These are phyloP conservation scores for Pseudogymnoascus sp. DNA, from an alignment of 2,329 filamentous ascomycete species.

Conservation along the genomic window DNA sequence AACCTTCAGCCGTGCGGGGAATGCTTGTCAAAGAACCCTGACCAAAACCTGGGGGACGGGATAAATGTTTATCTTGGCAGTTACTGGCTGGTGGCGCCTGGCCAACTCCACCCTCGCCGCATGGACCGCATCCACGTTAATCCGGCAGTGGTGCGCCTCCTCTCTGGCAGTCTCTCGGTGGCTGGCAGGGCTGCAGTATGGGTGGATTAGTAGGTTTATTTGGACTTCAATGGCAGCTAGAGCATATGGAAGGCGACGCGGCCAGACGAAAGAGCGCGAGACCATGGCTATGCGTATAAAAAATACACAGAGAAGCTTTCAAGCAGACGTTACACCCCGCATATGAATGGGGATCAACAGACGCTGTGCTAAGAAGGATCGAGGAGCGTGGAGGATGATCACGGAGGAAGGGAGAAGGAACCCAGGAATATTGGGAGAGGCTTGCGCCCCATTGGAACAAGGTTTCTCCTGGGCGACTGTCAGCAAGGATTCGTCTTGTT, in stretches of 20 bases:
- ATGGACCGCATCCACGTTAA: slow-evolving; percentile 5
- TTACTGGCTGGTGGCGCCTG: background rate
- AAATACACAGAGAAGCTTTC: background rate
- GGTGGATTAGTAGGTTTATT: background rate
- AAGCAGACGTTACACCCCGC: background rate
- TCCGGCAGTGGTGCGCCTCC: slow-evolving; percentile 4
- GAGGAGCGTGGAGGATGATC: background rate
- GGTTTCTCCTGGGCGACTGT: background rate
- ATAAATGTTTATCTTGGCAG: background rate
- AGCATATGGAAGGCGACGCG: background rate
- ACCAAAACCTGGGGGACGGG: background rate
- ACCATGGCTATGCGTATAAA: background rate
- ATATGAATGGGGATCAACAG: background rate
- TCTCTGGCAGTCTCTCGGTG: background rate
- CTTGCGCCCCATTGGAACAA: background rate
- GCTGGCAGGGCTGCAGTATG: background rate
- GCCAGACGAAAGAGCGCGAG: background rate
- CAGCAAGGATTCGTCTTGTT: background rate
- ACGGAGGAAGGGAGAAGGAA: background rate
- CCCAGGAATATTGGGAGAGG: background rate
- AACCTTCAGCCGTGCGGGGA: background rate
- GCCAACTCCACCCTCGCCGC: background rate
- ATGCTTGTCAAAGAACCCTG: background rate
- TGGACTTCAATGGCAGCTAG: background rate
- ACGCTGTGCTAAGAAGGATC: background rate